Base-by-base conservation (phyloP, 345 rosid species). In the Citrus trifoliata region DNA sequence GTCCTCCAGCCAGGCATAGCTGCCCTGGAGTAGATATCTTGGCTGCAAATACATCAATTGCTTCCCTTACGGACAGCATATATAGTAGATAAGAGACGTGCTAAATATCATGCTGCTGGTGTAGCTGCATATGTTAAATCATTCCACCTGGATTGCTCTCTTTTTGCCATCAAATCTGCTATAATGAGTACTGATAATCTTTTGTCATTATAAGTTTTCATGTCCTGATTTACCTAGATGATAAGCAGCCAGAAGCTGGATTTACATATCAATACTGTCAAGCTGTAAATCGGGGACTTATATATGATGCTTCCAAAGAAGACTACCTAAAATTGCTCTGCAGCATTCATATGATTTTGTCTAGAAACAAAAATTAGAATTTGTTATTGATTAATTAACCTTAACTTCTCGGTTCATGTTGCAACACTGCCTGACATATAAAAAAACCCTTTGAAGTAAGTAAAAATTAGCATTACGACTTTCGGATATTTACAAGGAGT, bases 121-220 rank as follows among this genome's bases (percentile, higher is more conserved):
- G 79, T 61, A 58, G 89, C 89, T 9, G 89, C 87, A 55, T 82
- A 86, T 77, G 7, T 87, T 5, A 84, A 87, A 89, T 48, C 55
- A 48, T 14, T 48, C 55, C 55, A 48, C 76, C 88, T 91, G 9
- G 71, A 60, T 48, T 92, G 91, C 90, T 89, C 93, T 70, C 89
- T 90, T 75, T 80, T 90, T 9, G 86, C 90, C 62, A 86, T 91
- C 76, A 84, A 88, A 82, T 89, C 92, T 21, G 88, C 93, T 24
- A 70, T 88, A 30, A 86, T 90, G 92, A 89, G 92, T 21, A 88
- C 88, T 3, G 88, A 89, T 88, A 83, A 85, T 65, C 28, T 33
- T 71, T 4, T 64, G 25, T 16, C 13, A 30, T 32, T 3, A 33
- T 8, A 21, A 73, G 27, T 38, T 5, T 42, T 16, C 16, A 5